Evolutionary conservation across 2,329 filamentous ascomycete species (phyloP), one percentile per base, ranked within the genome.

Genomic region (Fusarium subtropicale): DNA sequence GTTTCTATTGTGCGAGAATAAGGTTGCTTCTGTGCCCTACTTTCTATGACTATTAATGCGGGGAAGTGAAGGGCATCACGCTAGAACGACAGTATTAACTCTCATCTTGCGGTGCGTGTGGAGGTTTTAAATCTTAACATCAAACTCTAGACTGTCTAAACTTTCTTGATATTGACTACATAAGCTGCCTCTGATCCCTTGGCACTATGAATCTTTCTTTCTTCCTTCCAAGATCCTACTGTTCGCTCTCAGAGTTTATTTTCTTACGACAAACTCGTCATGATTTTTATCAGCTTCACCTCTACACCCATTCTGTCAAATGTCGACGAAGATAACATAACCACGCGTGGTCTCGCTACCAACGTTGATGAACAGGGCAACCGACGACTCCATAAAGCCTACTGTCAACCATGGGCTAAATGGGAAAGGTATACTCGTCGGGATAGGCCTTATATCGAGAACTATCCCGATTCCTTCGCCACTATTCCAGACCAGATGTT

Each of bases 171-270:
- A 12, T 20, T 13, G 2, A 12, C n/a, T 20, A 38, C 4, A 20
- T 38, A 38, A 38, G 1, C n/a, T 7, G 36, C 16, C n/a, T 38
- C 18, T 20, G n/a, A 38, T 1, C n/a, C n/a, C 11, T 38, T 12
- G 10, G 5, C 0, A 7, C 7, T n/a, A 6, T 6, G n/a, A 8
- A 20, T 5, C 7, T 10, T 36, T 36, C n/a, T 38, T 38, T 5
- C n/a, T 38, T 2, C 12, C 36, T 38, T 38, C 36, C n/a, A 38
- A 38, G 18, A 9, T 36, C 7, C 11, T 20, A 20, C n/a, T n/a
- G 11, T 3, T 2, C 20, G 16, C 18, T 38, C 36, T 10, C 1
- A 12, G 5, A 38, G 7, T 38, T n/a, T 6, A 20, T 5, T 11
- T 20, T 38, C 18, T 11, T 20, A 38, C n/a, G 10, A 13, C 6